A percentile compares a stretch with the other conserved stretches of the same genome.
Evolutionary conservation across 2,329 filamentous ascomycete species (phyloP).

Genomic region (Plenodomus lindquistii): DNA sequence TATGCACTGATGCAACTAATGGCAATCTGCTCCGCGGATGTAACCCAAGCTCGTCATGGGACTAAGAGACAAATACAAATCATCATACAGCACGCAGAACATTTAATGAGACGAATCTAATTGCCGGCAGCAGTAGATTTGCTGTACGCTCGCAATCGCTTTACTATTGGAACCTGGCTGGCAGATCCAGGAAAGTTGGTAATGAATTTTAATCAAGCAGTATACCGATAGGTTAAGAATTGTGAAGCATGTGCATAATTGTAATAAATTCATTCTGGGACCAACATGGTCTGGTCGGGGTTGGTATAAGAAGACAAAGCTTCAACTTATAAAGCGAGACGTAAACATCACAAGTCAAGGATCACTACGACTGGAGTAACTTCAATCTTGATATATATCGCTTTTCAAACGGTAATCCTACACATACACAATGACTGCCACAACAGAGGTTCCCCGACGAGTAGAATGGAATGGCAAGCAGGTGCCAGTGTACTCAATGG

Average conservation of each 20-base stretch:
- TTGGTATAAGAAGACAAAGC: too few relatives aligned
- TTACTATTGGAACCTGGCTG: background rate
- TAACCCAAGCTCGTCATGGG: background rate
- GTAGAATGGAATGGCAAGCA: constrained; percentile 39
- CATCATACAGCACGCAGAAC: background rate
- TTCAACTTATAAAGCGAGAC: too few relatives aligned
- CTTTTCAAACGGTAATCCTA: background rate
- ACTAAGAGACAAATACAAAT: background rate
- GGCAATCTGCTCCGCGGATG: background rate
- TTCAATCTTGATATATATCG: background rate
- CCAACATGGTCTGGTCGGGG: too few relatives aligned
- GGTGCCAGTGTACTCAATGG: constrained; percentile 34
- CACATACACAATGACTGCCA: constrained; percentile 26
- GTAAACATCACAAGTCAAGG: background rate
- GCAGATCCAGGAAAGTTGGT: background rate
- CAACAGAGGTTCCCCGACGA: constrained; percentile 22
- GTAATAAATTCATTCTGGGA: background rate
- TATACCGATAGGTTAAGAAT: background rate
- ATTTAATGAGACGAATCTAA: background rate
- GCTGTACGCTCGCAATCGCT: background rate
- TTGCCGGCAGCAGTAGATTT: background rate
- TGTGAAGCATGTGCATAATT: background rate
- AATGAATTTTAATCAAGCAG: background rate
- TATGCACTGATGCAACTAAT: background rate
- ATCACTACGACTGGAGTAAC: background rate